Percentiles rank a stretch among this genome's conserved stretches.
Conservation (phyloP, 148 eudicot species). For the Hydrangea macrophylla region DNA sequence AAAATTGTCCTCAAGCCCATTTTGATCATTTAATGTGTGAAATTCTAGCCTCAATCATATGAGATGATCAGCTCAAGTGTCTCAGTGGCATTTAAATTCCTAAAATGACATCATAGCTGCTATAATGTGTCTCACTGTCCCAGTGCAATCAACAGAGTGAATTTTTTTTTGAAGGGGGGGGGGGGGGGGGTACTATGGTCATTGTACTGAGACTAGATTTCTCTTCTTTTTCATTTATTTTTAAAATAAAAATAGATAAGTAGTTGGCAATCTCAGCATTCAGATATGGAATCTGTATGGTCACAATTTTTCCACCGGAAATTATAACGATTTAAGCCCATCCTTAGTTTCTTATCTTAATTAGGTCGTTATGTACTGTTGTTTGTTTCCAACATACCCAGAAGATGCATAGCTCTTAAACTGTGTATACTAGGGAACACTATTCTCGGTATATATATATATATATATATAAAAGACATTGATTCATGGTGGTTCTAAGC, state of each 20-base stretch:
- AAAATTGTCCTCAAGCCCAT: no score
- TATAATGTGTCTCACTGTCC: no score
- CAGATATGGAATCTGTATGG: neutral
- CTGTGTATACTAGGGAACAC: neutral
- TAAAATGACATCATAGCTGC: no score
- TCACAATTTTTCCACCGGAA: neutral
- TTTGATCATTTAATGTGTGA: neutral
- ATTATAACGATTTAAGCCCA: neutral
- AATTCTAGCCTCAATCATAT: no score
- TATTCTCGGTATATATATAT: neutral
- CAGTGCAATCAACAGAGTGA: no score
- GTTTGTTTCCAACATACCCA: neutral
- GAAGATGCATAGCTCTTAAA: neutral
- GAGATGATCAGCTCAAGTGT: no score
- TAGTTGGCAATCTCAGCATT: neutral
- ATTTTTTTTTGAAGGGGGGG: no score
- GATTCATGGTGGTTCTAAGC: conserved; percentile 58
- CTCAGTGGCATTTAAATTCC: no score
- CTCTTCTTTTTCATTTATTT: no score
- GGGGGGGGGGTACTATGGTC: no score
- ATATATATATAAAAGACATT: neutral
- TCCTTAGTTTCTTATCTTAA: neutral
- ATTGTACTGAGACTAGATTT: no score
- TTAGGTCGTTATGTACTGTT: neutral
- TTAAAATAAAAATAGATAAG: no score